Percentiles rank a stretch among this genome's conserved stretches.
These are phyloP conservation scores for Dictyostelium brefeldianum DNA, from an alignment of 78 protist genomes.

Conservation along the genomic window DNA sequence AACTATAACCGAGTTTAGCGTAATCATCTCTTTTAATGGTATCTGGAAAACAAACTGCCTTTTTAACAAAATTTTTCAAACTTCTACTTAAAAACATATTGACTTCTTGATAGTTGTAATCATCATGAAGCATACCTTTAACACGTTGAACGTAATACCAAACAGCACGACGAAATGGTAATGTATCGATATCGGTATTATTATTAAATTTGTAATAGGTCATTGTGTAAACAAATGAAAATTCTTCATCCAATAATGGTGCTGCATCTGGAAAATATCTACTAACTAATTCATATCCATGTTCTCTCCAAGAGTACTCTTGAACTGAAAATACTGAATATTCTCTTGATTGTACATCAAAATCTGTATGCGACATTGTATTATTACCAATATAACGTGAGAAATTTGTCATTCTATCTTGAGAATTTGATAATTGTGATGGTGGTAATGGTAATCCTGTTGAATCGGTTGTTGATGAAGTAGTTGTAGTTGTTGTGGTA, in stretches of 20 bases:
- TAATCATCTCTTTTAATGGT: constrained; percentile 77
- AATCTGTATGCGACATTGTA: constrained; percentile 63
- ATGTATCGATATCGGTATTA: constrained; percentile 81
- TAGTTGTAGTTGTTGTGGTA: constrained; percentile 16
- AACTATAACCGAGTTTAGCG: constrained; percentile 67
- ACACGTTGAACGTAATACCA: constrained; percentile 91
- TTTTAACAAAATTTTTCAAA: constrained; percentile 86
- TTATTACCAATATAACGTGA: constrained; percentile 43
- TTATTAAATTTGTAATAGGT: constrained; percentile 81
- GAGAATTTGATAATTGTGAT: neutral
- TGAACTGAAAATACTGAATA: constrained; percentile 63
- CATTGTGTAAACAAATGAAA: constrained; percentile 78
- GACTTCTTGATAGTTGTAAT: constrained; percentile 87
- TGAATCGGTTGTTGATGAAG: neutral
- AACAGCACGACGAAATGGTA: constrained; percentile 87
- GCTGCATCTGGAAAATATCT: constrained; percentile 84
- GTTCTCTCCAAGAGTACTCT: constrained; percentile 87
- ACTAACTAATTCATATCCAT: constrained; percentile 84
- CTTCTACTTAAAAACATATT: constrained; percentile 76
- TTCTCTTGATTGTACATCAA: constrained; percentile 63
- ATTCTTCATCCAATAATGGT: constrained; percentile 84
- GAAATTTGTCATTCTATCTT: constrained; percentile 23
- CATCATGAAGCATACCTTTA: constrained; percentile 89
- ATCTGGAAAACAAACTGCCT: constrained; percentile 86
- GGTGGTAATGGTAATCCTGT: neutral